Conservation (phyloP, 2,329 filamentous ascomycete species). For the Sporothrix variecibatus region DNA sequence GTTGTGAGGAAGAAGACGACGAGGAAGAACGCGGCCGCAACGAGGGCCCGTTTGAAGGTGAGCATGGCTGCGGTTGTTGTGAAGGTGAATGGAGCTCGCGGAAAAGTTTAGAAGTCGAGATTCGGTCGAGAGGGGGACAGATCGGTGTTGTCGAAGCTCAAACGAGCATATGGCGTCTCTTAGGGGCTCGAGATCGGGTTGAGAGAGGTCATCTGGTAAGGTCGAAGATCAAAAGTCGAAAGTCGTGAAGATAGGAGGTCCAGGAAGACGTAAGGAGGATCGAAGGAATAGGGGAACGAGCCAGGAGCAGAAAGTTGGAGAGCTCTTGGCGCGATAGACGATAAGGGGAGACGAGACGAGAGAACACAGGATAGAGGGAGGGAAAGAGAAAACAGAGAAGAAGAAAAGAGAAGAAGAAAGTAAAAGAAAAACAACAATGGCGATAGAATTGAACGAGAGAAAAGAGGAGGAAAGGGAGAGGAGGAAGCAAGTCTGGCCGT, state of each 20-base stretch:
- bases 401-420: neutral
- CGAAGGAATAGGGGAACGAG: neutral
- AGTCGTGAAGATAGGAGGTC: neutral
- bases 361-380: neutral
- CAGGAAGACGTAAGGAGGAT: neutral
- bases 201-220: neutral
- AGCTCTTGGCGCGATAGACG: neutral
- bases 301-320: neutral
- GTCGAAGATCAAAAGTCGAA: neutral
- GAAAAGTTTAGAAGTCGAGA: neutral
- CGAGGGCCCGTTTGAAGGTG: conserved; percentile 73
- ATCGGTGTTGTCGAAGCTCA: neutral
- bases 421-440: neutral
- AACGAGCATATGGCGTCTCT: neutral
- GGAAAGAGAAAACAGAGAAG: neutral
- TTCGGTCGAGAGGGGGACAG: neutral
- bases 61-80: conserved; percentile 60
- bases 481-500: neutral
- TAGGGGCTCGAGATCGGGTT: neutral
- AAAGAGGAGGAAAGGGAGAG: conserved; percentile 2
- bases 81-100: neutral
- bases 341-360: neutral
- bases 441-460: neutral
- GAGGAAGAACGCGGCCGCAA: conserved; percentile 69
- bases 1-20: conserved; percentile 70